Percentiles rank a stretch among this genome's conserved stretches.
phyloP scores from a whole-genome alignment of 1,284 basidiomycete species.

The Cutaneotrichosporon cavernicola region DNA sequence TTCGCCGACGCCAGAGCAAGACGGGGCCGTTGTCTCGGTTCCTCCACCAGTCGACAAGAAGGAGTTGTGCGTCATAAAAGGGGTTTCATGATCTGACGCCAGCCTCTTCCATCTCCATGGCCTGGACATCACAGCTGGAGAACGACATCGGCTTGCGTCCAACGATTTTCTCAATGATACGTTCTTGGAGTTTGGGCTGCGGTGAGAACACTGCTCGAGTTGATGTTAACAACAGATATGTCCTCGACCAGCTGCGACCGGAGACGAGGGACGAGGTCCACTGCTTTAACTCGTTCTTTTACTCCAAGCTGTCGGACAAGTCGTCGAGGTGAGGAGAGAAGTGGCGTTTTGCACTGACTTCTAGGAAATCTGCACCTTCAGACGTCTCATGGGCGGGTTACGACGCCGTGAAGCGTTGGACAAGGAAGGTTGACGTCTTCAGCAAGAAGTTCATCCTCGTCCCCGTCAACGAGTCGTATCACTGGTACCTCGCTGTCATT shows the following conservation, averaged over 20 bases:
- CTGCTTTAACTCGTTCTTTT: constrained; percentile 97
- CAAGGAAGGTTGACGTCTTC: constrained; percentile 76
- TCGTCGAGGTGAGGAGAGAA: constrained; percentile 60
- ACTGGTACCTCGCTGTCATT: constrained; percentile 97
- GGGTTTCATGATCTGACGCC: not conserved
- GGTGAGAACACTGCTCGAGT: constrained; percentile 58
- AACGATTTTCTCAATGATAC: constrained; percentile 89
- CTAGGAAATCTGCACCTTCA: constrained; percentile 16
- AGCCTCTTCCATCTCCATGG: constrained; percentile 73
- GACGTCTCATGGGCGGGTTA: constrained; percentile 61
- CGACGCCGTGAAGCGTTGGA: constrained; percentile 89
- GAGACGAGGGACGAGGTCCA: constrained; percentile 52
- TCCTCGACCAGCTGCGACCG: not conserved
- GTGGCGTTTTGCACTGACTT: constrained; percentile 12
- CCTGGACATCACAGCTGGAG: constrained; percentile 74
- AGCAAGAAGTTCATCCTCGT: constrained; percentile 87
- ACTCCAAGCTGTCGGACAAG: constrained; percentile 75
- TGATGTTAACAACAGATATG: constrained; percentile 4
- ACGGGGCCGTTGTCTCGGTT: not conserved
- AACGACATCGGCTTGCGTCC: constrained; percentile 67
- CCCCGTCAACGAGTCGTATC: constrained; percentile 95
- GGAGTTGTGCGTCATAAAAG: not conserved
- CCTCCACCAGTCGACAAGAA: not conserved
- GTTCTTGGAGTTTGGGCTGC: constrained; percentile 90
- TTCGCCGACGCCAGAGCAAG: not conserved